Base-by-base conservation (phyloP, 1,139 yeast species). In the Keqinozyma sinolaborantium region DNA sequence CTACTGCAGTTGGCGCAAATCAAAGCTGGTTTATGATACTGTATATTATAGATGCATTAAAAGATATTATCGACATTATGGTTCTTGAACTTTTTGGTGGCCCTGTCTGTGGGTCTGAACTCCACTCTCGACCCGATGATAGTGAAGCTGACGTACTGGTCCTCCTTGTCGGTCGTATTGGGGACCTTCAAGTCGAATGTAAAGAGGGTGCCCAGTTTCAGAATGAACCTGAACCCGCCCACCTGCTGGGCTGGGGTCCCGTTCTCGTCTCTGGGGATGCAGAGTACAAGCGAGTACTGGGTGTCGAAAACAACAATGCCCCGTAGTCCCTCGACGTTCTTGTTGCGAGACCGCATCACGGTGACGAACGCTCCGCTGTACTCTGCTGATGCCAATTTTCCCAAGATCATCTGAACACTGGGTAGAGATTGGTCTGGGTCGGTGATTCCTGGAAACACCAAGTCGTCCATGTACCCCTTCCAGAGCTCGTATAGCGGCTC, bases 291-390 rank as follows among this genome's bases (percentile, higher is more conserved):
- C 34, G 77, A 73, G 45, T 82, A 77, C 51, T 85, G 90, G 5
- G 92, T 77, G 51, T 92, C 98, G 83, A 95, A 85, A 1, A 87
- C 63, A 2, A 90, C 87, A 5, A 90, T 83, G 0, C 98, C 98
- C 25, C 68, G 46, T 12, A 73, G 47, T 0, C 95, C 95, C 4
- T 81, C 70, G 33, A 77, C 50, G 30, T 77, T 71, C 2, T 70
- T 63, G 46, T 84, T 84, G 13, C 64, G 58, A 9, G 88, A 70
- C 28, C 77, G 72, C 1, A 68, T 48, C 0, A 90, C 92, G 11
- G 70, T 66, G 14, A 90, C 39, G 26, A 62, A 53, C 13, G 95
- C 78, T 3, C 98, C 97, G 45, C 83, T 84, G 55, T 73, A 85
- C 49, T 92, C 98, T 1, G 95, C 92, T 40, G 82, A 71, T 0